Percentiles rank a stretch among this genome's conserved stretches.
Evolutionary conservation across 2,329 filamentous ascomycete genomes (phyloP).

Genomic region (Aspergillus sp.): DNA sequence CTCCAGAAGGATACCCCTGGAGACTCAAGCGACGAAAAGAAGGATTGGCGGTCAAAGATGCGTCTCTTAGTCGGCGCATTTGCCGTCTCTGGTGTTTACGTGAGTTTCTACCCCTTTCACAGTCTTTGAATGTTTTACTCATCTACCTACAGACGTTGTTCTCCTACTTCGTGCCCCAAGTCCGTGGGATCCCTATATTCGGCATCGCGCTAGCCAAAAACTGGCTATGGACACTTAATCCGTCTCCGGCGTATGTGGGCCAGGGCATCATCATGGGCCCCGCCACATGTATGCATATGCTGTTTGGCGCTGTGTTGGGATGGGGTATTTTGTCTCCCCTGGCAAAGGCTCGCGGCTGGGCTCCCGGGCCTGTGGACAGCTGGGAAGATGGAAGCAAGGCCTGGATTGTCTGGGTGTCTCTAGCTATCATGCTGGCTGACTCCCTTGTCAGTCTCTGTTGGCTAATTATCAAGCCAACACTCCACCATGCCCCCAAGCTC

Average conservation of each 20-base stretch:
- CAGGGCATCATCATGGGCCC: conserved; percentile 99
- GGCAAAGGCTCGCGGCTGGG: conserved; percentile 83
- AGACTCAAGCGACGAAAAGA: conserved; percentile 35
- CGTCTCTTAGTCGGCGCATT: conserved; percentile 60
- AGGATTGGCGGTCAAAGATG: conserved; percentile 63
- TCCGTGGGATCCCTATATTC: conserved; percentile 85
- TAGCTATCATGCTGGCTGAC: conserved; percentile 96
- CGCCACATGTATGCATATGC: conserved; percentile 92
- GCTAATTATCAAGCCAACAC: conserved; percentile 64
- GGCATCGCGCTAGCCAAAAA: conserved; percentile 68
- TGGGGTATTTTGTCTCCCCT: conserved; percentile 90
- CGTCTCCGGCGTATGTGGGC: conserved; percentile 93
- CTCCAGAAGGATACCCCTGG: conserved; percentile 43
- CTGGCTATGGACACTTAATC: conserved; percentile 96
- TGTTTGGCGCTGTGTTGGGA: conserved; percentile 80
- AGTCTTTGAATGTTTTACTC: conserved; percentile 3
- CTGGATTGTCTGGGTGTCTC: conserved; percentile 96
- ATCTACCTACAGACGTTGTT: conserved; percentile 63
- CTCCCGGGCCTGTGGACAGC: conserved; percentile 77
- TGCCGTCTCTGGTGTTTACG: conserved; percentile 55
- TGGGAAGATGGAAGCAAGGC: conserved; percentile 95
- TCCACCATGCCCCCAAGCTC: conserved; percentile 46
- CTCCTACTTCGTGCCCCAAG: conserved; percentile 84
- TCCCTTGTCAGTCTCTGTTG: conserved; percentile 84
- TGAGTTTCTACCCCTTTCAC: conserved; percentile 26